Conservation (phyloP, 1,284 basidiomycete species). For the Rhodofomes roseus region DNA sequence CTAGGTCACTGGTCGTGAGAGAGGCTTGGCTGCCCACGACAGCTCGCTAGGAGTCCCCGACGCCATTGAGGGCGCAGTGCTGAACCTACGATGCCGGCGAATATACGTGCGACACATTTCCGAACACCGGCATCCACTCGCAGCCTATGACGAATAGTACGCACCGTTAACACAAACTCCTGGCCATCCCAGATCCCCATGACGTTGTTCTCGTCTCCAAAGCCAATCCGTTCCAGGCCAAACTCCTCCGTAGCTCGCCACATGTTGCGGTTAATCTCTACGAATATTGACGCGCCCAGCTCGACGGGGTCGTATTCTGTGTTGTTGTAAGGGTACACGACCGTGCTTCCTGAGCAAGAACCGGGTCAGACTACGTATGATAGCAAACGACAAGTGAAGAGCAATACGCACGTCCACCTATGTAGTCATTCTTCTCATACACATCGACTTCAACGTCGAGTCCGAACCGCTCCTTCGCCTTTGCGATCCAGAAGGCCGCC, state of each 20-base stretch:
- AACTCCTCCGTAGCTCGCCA: constrained; percentile 81
- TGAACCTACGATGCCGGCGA: too few species aligned
- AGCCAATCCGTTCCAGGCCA: constrained; percentile 59
- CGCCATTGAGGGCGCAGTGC: too few species aligned
- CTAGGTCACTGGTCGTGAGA: too few species aligned
- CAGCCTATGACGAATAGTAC: too few species aligned
- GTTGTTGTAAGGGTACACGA: constrained; percentile 77
- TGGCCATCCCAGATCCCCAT: constrained; percentile 85
- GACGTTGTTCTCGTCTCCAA: constrained; percentile 44
- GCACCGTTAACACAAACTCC: constrained; percentile 62
- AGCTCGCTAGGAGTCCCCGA: too few species aligned
- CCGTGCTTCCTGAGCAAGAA: constrained; percentile 61
- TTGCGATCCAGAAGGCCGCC: constrained; percentile 84
- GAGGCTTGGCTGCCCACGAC: too few species aligned
- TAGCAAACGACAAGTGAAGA: not conserved
- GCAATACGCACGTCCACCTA: constrained; percentile 74
- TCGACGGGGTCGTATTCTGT: constrained; percentile 61
- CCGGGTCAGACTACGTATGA: not conserved
- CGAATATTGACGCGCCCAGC: constrained; percentile 89
- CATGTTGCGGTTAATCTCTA: constrained; percentile 77
- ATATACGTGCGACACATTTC: too few species aligned
- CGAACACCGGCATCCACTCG: too few species aligned
- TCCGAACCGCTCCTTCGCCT: constrained; percentile 65
- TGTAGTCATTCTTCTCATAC: constrained; percentile 70
- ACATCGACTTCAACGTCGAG: constrained; percentile 76